Base-by-base conservation (phyloP, 768 basidiomycete species). In the Hericium erinaceus region DNA sequence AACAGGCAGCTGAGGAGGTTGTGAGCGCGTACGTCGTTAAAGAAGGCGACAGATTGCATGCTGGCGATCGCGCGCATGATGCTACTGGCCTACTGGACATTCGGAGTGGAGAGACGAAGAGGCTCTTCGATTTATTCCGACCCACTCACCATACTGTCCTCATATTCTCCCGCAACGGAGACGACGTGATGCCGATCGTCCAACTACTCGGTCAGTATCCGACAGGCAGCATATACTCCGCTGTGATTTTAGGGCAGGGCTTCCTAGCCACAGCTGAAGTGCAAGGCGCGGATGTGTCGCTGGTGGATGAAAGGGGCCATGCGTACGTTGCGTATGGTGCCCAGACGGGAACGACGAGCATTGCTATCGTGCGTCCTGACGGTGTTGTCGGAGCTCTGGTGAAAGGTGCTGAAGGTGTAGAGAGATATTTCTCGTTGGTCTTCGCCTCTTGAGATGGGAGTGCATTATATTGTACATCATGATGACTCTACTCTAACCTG, bases 11-110 rank as follows among this genome's bases (percentile, higher is more conserved):
- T 8, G n/a, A 46, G 16, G 44, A 46, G 16, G 18, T n/a, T n/a
- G 44, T 48, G 16, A 59, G 55, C 40, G 20, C 49, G 16, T 52
- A 55, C 28, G 37, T 15, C 1, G n/a, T 16, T 7, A 46, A 44
- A 6, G 22, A 26, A 2, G 28, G 13, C 15, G 46, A 22, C n/a
- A 4, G n/a, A 10, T 4, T 60, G 37, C 54, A 48, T 8, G 62
- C 57, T n/a, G 63, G 63, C 0, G 62, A 64, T 41, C 46, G 62
- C 2, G 63, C 63, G 12, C 63, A 59, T 10, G 63, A 64, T 37
- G 63, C 63, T 7, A 38, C 48, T 6, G 54, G 44, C 12, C 52
- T 59, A 8, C 8, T 54, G 41, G 52, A 58, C 16, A 12, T 48
- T 11, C 16, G 38, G 13, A 54, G 18, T 10, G 55, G 46, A 15